Base-by-base conservation (phyloP, 2,329 filamentous ascomycete species). In the Fusarium sp. region DNA sequence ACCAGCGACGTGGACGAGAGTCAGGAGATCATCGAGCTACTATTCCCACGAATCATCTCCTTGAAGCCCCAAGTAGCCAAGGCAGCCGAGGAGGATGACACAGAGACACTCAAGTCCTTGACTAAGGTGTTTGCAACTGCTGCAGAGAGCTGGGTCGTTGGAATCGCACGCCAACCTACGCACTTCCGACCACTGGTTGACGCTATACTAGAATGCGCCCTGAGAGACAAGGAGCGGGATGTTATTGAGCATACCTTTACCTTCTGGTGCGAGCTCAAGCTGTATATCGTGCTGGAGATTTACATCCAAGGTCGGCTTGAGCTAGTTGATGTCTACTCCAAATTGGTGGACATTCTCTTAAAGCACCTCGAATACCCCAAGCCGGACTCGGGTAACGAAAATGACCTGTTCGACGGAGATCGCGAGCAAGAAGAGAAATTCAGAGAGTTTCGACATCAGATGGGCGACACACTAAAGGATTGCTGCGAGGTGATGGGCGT, bases 221-320 rank as follows among this genome's bases (percentile, higher is more conserved):
- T 92, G 16, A 89, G 93, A 74, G 96, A 99, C 81, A 91, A 91
- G 80, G 95, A 98, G 60, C 91, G 93, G 70, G 96, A 99, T 74
- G 94, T 95, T 9, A 95, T 99, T 71, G 93, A 94, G 60, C 91
- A 96, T 78, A 99, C 97, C 0, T 99, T 99, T 83, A 91, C 91
- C 75, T 98, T 99, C 84, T 99, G 96, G 96, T 98, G 97, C 80
- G 96, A 99, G 80, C 88, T 99, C 51, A 99, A 99, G 86, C 95
- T 98, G 81, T 98, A 97, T 80, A 87, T 99, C 53, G 95, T 95
- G 4, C 83, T 99, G 59, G 95, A 98, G 39, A 92, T 92, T 74
- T 99, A 98, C 80, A 93, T 93, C 57, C 89, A 95, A 77, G 93
- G 95, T 44, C 91, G 95, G 57, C 82, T 94, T 71, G 88, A 93